These are phyloP conservation scores for Eimeria acervulina DNA, from an alignment of 169 alveolate species.

Conservation along the genomic window DNA sequence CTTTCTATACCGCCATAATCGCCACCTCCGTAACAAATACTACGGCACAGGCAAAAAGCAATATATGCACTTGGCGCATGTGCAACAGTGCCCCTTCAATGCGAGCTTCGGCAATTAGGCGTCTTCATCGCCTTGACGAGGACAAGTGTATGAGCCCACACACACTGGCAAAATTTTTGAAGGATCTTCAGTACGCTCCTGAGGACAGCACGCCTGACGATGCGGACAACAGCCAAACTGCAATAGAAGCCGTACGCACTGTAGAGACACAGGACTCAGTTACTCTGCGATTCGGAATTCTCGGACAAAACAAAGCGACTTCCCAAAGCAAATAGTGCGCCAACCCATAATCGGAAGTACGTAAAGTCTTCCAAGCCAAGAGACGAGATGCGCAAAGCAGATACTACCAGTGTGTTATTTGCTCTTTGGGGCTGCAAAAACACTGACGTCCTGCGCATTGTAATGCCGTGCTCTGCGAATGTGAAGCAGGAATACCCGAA, in stretches of 20 bases:
- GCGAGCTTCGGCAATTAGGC: neutral
- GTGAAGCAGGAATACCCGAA: neutral
- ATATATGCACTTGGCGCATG: neutral
- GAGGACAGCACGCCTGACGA: neutral
- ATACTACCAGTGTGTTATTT: neutral
- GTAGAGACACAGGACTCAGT: neutral
- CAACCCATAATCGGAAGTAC: neutral
- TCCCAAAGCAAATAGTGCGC: neutral
- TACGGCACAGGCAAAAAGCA: neutral
- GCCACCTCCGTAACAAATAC: neutral
- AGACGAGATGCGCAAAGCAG: neutral
- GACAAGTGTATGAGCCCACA: neutral
- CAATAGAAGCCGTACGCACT: neutral
- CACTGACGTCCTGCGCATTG: constrained; percentile 4
- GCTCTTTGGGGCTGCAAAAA: neutral
- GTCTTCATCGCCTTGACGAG: neutral
- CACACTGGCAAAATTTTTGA: neutral
- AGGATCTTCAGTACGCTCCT: neutral
- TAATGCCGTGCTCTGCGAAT: neutral
- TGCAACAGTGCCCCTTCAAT: neutral
- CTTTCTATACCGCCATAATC: neutral
- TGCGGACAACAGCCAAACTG: neutral
- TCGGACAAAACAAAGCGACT: neutral
- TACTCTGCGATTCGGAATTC: neutral
- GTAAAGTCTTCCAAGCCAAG: neutral